phyloP scores from a whole-genome alignment of 2,329 filamentous ascomycete species.

The Ceratocystis cubensis region DNA sequence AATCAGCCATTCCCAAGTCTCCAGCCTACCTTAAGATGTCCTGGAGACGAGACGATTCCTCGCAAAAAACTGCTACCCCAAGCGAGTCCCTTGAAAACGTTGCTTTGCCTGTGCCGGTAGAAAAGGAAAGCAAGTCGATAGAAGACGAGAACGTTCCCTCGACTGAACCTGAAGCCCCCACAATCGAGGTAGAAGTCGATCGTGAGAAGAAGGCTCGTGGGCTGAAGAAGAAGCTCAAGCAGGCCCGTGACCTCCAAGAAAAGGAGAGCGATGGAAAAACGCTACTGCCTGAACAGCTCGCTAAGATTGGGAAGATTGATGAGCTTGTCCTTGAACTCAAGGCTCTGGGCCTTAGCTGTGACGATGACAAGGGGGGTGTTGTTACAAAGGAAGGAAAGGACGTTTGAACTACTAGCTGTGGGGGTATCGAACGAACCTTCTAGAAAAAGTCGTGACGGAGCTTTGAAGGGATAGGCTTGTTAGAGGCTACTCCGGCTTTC shows the following conservation, averaged over 20 bases:
- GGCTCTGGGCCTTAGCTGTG: conserved; percentile 66
- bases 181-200: conserved; percentile 35
- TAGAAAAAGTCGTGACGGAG: background rate
- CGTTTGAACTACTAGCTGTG: background rate
- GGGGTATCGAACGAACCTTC: background rate
- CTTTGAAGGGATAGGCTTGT: background rate
- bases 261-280: conserved; percentile 82
- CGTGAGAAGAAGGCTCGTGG: conserved; percentile 87
- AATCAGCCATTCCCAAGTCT: background rate
- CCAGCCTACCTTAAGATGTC: conserved; percentile 10
- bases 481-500: background rate
- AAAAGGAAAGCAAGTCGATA: background rate
- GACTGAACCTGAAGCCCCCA: conserved; percentile 9
- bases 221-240: conserved; percentile 85
- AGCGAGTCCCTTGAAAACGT: background rate
- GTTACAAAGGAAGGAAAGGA: background rate
- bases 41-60: conserved; percentile 9
- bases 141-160: background rate
- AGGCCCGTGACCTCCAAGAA: conserved; percentile 76
- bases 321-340: conserved; percentile 85
- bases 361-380: conserved; percentile 47
- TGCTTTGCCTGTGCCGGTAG: background rate
- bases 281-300: conserved; percentile 84
- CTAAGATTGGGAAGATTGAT: conserved; percentile 94
- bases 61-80: background rate